A percentile compares a stretch with the other conserved stretches of the same genome.
phyloP scores from a whole-genome alignment of 2,329 filamentous ascomycete genomes.

The Aspergillaceae sp. region DNA sequence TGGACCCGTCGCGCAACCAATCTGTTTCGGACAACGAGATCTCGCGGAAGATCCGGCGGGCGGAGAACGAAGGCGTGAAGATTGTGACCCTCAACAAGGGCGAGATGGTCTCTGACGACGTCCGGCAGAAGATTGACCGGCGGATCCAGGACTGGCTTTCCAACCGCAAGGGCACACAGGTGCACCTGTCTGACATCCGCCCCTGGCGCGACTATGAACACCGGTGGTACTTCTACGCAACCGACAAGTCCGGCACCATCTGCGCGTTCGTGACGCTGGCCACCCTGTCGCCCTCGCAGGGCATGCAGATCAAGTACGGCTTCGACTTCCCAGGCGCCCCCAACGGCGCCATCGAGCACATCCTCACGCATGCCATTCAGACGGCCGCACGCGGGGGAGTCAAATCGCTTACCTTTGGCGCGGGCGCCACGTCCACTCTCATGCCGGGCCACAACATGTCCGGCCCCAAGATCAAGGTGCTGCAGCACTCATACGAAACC shows the following conservation, averaged over 20 bases:
- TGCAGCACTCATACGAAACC: slow-evolving; percentile 73
- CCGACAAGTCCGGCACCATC: slow-evolving; percentile 63
- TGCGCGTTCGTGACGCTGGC: slow-evolving; percentile 72
- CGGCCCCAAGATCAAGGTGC: slow-evolving; percentile 69
- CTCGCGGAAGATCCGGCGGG: slow-evolving; percentile 67
- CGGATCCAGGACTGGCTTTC: slow-evolving; percentile 72
- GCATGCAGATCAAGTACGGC: slow-evolving; percentile 94
- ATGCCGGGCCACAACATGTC: slow-evolving; percentile 73
- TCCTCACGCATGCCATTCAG: slow-evolving; percentile 65
- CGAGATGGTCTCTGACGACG: slow-evolving; percentile 53
- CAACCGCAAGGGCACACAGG: slow-evolving; percentile 72
- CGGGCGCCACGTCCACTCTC: slow-evolving; percentile 66
- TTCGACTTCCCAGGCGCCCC: slow-evolving; percentile 83
- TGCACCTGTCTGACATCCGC: slow-evolving; percentile 81
- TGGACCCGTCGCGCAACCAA: slow-evolving; percentile 62
- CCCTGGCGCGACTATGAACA: slow-evolving; percentile 81
- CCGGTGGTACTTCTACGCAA: slow-evolving; percentile 75
- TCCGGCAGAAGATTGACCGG: slow-evolving; percentile 60
- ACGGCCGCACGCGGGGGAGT: slow-evolving; percentile 51
- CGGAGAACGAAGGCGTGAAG: slow-evolving; percentile 76
- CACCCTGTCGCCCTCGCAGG: slow-evolving; percentile 68
- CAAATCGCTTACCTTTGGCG: slow-evolving; percentile 73
- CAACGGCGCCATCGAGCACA: slow-evolving; percentile 77
- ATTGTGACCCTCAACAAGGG: slow-evolving; percentile 64
- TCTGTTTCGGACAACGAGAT: slow-evolving; percentile 58